phyloP scores from a whole-genome alignment of 331 rosid genomes.

The Saraca asoca region DNA sequence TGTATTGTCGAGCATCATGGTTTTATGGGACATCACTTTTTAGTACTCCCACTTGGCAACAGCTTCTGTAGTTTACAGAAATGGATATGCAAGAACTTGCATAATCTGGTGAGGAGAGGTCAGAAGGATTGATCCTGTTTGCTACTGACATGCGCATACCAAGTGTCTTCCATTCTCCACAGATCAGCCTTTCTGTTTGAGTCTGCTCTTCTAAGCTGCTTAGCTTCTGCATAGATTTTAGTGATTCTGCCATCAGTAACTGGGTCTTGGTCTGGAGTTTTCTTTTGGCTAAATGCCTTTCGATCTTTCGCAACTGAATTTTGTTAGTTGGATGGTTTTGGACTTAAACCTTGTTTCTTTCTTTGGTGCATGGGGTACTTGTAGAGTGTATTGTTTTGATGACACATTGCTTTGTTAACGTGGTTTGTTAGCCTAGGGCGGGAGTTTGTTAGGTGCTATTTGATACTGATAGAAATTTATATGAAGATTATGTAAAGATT shows the following conservation, averaged over 20 bases:
- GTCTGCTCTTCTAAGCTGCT: slow-evolving; percentile 24
- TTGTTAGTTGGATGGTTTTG: slow-evolving; percentile 21
- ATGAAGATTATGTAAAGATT: too few relatives aligned
- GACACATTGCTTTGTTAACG: not conserved
- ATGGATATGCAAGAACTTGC: slow-evolving; percentile 18
- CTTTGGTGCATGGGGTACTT: not conserved
- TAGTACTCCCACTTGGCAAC: slow-evolving; percentile 9
- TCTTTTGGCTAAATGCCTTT: not conserved
- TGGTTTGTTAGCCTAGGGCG: not conserved
- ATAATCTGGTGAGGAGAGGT: not conserved
- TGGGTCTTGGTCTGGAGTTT: slow-evolving; percentile 15
- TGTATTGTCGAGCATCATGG: slow-evolving; percentile 30
- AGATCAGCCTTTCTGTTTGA: slow-evolving; percentile 1
- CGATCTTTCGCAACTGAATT: not conserved
- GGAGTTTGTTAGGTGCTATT: not conserved
- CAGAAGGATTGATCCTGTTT: slow-evolving; percentile 12
- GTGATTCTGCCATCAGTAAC: slow-evolving; percentile 10
- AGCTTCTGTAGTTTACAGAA: slow-evolving; percentile 4
- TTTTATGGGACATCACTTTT: slow-evolving; percentile 20
- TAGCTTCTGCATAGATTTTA: slow-evolving; percentile 24
- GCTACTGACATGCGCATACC: not conserved
- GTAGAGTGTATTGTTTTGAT: not conserved
- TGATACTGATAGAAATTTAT: not conserved
- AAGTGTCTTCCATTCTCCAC: slow-evolving; percentile 14
- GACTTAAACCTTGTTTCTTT: too few relatives aligned